These are phyloP conservation scores for Diplodia corticola DNA, from an alignment of 2,329 filamentous ascomycete species.

Conservation along the genomic window DNA sequence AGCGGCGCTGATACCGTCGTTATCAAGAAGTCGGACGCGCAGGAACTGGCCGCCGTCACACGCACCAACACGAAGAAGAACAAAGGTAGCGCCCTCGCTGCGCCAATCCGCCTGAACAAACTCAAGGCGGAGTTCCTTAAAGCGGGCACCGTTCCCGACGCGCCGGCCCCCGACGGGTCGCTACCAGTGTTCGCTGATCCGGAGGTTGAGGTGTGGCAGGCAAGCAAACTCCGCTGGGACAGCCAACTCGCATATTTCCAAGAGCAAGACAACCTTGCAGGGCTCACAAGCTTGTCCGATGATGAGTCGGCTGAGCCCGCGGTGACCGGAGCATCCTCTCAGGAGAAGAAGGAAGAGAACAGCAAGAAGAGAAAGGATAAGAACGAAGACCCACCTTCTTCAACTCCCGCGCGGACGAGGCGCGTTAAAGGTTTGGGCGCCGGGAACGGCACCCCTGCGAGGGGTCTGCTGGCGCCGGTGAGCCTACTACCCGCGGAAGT, in stretches of 20 bases:
- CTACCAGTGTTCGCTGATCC: constrained; percentile 4
- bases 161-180: not conserved
- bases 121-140: constrained; percentile 37
- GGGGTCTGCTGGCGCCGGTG: constrained; percentile 30
- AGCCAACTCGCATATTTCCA: constrained; percentile 49
- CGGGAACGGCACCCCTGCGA: constrained; percentile 41
- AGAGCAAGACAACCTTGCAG: constrained; percentile 30
- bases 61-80: constrained; percentile 53
- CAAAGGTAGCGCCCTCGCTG: constrained; percentile 48
- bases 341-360: not conserved
- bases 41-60: constrained; percentile 48
- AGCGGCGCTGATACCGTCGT: constrained; percentile 45
- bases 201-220: constrained; percentile 18
- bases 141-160: not conserved
- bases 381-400: constrained; percentile 21
- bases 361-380: constrained; percentile 32
- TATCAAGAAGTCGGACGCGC: constrained; percentile 51
- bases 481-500: constrained; percentile 30
- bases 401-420: constrained; percentile 36
- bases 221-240: constrained; percentile 44
- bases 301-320: constrained; percentile 20
- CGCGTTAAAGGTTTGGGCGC: constrained; percentile 37
- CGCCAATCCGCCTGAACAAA: constrained; percentile 46
- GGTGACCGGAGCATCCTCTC: constrained; percentile 21
- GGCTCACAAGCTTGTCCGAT: not conserved